Evolutionary conservation across 371 early-diverging fungal species (phyloP).

Genomic region (Amoeboaphelidium occidentale): DNA sequence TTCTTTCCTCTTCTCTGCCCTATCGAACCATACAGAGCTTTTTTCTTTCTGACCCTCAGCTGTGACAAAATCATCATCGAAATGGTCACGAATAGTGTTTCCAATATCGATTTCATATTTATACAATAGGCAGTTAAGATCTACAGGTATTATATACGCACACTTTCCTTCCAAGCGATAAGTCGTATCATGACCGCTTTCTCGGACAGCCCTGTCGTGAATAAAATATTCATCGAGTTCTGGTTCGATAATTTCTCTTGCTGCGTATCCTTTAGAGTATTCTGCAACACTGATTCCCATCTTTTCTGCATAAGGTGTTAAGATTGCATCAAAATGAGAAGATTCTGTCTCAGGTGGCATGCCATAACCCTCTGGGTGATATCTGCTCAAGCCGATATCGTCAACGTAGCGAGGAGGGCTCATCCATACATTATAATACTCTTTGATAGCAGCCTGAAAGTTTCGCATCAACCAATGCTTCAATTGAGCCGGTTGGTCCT

Average conservation of each 20-base stretch:
- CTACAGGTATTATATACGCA: constrained; percentile 73
- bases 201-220: constrained; percentile 88
- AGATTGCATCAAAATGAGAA: constrained; percentile 61
- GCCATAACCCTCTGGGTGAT: constrained; percentile 45
- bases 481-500: constrained; percentile 11
- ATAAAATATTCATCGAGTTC: constrained; percentile 79
- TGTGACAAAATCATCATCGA: constrained; percentile 5
- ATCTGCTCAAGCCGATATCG: constrained; percentile 51
- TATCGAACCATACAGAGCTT: constrained; percentile 4
- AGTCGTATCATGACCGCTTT: constrained; percentile 90
- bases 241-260: constrained; percentile 35
- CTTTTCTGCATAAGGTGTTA: constrained; percentile 53
- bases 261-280: constrained; percentile 39
- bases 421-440: constrained; percentile 81
- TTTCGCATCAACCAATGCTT: constrained; percentile 48
- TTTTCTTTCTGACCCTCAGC: neutral
- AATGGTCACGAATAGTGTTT: constrained; percentile 22
- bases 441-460: constrained; percentile 59
- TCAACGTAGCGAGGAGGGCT: constrained; percentile 44
- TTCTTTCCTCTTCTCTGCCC: constrained; percentile 9
- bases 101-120: constrained; percentile 83
- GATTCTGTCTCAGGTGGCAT: constrained; percentile 85
- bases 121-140: constrained; percentile 68
- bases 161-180: constrained; percentile 76
- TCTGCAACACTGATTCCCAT: constrained; percentile 36